Base-by-base conservation (phyloP, 164 flowering plant genomes). In the Aristolochia californica region DNA sequence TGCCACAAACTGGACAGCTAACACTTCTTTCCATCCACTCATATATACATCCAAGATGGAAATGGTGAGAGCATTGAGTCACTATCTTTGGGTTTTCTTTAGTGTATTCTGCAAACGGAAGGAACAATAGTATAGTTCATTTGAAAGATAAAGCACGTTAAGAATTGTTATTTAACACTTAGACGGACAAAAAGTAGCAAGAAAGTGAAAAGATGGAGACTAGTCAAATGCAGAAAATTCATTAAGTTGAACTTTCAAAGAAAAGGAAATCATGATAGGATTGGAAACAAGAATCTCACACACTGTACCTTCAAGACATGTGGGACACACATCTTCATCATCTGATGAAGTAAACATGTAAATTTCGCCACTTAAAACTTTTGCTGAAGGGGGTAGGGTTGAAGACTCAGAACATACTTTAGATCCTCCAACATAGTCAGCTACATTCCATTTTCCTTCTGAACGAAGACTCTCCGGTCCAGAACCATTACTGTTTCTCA, bases 11-110 rank as follows among this genome's bases (percentile, higher is more conserved):
- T 26, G 98, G 96, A 62, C 98, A 91, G 74, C 53, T 84, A 16
- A 84, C 90, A 65, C 96, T 91, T 82, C 98, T 84, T 66, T 91
- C 98, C 96, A 81, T 86, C 98, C 98, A 91, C 57, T 91, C 98
- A 65, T 88, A 91, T 76, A 91, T 91, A 70, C 98, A 91, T 58
- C 88, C 95, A 45, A 91, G 87, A 66, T 91, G 98, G 76, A 79
- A 91, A 80, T 91, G 96, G 63, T 91, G 98, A 63, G 79, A 74
- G 70, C 98, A 91, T 49, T 82, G 77, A 49, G 95, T 86, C 64
- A 83, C 44, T 70, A 91, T 91, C 75, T 79, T 91, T 38, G 98
- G 98, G 68, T 91, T 83, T 69, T 88, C 96, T 20, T 74, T 48
- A 58, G 93, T 79, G 71, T 91, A 91, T 71, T 88, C 98, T 91